Evolutionary conservation across 208 protist genomes (phyloP), one percentile per base, ranked within the genome.

Genomic region (Wallacemonas sp.): DNA sequence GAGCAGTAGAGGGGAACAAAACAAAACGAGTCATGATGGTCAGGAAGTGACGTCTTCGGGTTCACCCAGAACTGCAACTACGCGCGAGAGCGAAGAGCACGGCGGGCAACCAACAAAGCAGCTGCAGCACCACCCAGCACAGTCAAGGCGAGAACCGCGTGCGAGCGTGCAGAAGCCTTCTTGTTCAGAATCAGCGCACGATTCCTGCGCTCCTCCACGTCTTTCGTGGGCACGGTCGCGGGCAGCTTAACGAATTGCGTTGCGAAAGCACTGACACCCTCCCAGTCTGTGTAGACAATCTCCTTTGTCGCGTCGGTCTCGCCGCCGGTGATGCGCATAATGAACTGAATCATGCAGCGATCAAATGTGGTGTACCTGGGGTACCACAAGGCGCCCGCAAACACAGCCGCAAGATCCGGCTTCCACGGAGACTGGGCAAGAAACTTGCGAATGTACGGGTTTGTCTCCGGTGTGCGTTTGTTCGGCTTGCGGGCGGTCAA

Each of bases 231-330:
- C 17, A 27, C 47, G 17, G 24, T 27, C 22, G 2, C 38, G 33
- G 27, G 19, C 41, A 61, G 33, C 15, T n/a, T 34, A 22, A n/a
- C 54, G 14, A 75, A 55, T 3, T 28, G 38, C 14, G 14, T 30
- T 1, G 63, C 61, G 26, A 75, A 75, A 0, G 12, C 36, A 6
- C 33, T 14, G 14, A 75, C 70, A 21, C 26, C 45, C 19, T 19
- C 51, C 65, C 70, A 75, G 36, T 75, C 62, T 17, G 70, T 75
- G 42, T 75, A 75, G 12, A 69, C 70, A 28, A 54, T 56, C 19
- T 69, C 62, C 39, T 56, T 68, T 11, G 62, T 69, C 2, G 65
- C 31, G 41, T 75, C 70, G 2, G 70, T 75, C 8, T 75, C 70
- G 6, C 70, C 70, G 0, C 62, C 62, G n/a, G 70, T 66, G 17